Evolutionary conservation across 306 rosid genomes (phyloP), one percentile per base, ranked within the genome.

Genomic region (Pachyrhizus erosus): DNA sequence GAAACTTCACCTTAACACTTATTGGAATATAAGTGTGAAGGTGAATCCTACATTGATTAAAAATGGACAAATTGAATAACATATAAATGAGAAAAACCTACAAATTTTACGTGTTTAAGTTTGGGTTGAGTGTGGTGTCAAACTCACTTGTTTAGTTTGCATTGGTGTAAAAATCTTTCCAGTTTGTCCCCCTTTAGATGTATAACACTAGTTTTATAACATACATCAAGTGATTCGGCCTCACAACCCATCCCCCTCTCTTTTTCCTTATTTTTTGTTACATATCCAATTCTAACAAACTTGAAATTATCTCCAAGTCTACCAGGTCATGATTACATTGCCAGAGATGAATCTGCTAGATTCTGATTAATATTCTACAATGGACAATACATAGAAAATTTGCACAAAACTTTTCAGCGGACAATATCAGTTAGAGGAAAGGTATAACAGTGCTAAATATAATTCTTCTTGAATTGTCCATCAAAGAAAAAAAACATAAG

Each of bases 271-370:
- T 27, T 42, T 20, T 64, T 26, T 5, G 60, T 24, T 45, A 20
- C 71, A 75, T 26, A 40, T 66, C 57, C 20, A 76, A 77, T 58
- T 46, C 68, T 70, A 51, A 31, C 15, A 52, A 82, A 67, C 77
- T 54, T 7, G 33, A 75, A 74, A 27, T 12, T 80, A 61, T 34
- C 34, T 26, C 21, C 20, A 66, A 27, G 54, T 45, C 65, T 37
- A 39, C 46, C 5, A 73, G 17, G 43, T 46, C 39, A 70, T 18
- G 18, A 65, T 23, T 31, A 12, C 34, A 45, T 72, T 46, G 58
- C 5, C 0, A 24, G 45, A 70, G 37, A 67, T 17, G 9, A 52
- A 67, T n/a, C 42, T 34, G 13, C 54, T 49, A 24, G 42, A 37
- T 64, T 43, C 43, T 37, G 34, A 46, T 52, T 61, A 61, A 71